Percentiles rank a stretch among this genome's conserved stretches.
These are phyloP conservation scores for Neonectria sp. DNA, from an alignment of 2,329 filamentous ascomycete species.

Conservation along the genomic window DNA sequence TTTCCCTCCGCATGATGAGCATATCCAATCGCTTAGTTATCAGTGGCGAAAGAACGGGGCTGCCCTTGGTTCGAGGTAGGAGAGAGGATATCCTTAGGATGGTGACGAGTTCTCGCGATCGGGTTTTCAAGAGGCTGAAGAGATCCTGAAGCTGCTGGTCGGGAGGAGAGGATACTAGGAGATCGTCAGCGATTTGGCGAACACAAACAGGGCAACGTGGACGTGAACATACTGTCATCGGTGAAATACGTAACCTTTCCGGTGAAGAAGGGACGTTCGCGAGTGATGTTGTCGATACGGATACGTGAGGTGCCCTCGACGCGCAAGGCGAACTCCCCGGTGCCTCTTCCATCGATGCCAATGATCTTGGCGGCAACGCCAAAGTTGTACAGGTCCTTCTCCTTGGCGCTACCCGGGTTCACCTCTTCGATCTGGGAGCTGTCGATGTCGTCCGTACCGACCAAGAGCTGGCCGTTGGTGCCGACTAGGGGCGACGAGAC, in stretches of 20 bases:
- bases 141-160: slow-evolving; percentile 77
- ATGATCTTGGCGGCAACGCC: slow-evolving; percentile 86
- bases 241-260: slow-evolving; percentile 80
- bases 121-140: slow-evolving; percentile 85
- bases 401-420: slow-evolving; percentile 72
- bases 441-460: slow-evolving; percentile 72
- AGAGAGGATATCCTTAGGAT: slow-evolving; percentile 88
- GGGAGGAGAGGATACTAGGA: slow-evolving; percentile 47
- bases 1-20: slow-evolving; percentile 86
- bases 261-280: slow-evolving; percentile 90
- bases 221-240: slow-evolving; percentile 72
- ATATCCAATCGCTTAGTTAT: slow-evolving; percentile 88
- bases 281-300: slow-evolving; percentile 73
- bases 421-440: slow-evolving; percentile 61
- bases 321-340: slow-evolving; percentile 84
- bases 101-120: slow-evolving; percentile 88
- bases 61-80: slow-evolving; percentile 77
- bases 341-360: slow-evolving; percentile 81
- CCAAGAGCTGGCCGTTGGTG: slow-evolving; percentile 81
- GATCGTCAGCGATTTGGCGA: slow-evolving; percentile 24
- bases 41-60: slow-evolving; percentile 82
- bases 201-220: not conserved
- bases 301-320: slow-evolving; percentile 90
- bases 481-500: slow-evolving; percentile 82
- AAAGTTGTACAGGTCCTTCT: slow-evolving; percentile 84